Evolutionary conservation across 2,329 filamentous ascomycete genomes (phyloP).

Genomic region (Fusarium transvaalense): DNA sequence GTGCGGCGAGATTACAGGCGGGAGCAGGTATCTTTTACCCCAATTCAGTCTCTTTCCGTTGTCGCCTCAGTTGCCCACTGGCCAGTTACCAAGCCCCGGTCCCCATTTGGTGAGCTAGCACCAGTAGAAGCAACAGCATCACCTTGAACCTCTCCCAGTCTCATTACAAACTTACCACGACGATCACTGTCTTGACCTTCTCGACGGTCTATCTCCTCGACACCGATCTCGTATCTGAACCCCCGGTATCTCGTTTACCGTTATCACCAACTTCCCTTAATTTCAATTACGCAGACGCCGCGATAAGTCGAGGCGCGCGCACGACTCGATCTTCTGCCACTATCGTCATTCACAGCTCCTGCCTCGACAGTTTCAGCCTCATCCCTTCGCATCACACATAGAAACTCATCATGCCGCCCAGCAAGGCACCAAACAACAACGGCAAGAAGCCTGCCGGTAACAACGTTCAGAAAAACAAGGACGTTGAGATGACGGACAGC

Average conservation of each 20-base stretch:
- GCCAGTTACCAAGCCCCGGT: slow-evolving; percentile 42
- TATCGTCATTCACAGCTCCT: slow-evolving; percentile 37
- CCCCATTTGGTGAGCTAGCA: slow-evolving; percentile 42
- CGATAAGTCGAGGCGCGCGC: slow-evolving; percentile 47
- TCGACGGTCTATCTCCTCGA: slow-evolving; percentile 6
- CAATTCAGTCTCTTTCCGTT: slow-evolving; percentile 20
- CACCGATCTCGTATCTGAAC: slow-evolving; percentile 14
- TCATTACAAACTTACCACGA: slow-evolving; percentile 23
- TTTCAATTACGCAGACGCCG: slow-evolving; percentile 27
- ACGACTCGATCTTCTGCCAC: slow-evolving; percentile 41
- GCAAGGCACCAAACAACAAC: slow-evolving; percentile 79
- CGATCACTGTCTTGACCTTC: slow-evolving; percentile 16
- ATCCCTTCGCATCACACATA: slow-evolving; percentile 12
- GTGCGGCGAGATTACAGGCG: slow-evolving; percentile 2
- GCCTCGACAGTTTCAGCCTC: slow-evolving; percentile 30
- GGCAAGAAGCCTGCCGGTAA: slow-evolving; percentile 78
- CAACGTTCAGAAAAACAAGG: slow-evolving; percentile 70
- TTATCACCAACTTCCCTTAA: slow-evolving; percentile 18
- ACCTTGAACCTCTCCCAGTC: slow-evolving; percentile 34
- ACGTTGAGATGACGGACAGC: slow-evolving; percentile 78
- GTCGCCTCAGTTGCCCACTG: slow-evolving; percentile 37
- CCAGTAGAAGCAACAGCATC: slow-evolving; percentile 39
- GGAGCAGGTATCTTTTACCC: slow-evolving; percentile 37
- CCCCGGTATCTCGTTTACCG: slow-evolving; percentile 2
- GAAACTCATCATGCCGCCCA: slow-evolving; percentile 67